Evolutionary conservation across 2,329 filamentous ascomycete species (phyloP), one percentile per base, ranked within the genome.

Genomic region (Coniochaeta sp.): DNA sequence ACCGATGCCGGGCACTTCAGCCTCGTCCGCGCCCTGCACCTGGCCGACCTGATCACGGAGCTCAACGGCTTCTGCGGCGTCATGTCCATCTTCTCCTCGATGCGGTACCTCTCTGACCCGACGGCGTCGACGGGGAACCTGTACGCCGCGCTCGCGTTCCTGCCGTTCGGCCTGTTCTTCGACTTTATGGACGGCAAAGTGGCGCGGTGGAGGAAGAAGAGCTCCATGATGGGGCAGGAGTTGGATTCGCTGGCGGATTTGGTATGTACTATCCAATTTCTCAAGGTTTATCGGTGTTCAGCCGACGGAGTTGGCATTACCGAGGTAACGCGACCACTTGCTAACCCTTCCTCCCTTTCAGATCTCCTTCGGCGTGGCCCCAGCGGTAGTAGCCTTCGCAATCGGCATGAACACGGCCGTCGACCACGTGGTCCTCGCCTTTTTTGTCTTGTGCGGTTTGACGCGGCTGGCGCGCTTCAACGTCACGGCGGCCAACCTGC

Each of bases 111-210:
- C 69, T 85, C 56, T 81, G n/a, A n/a, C n/a, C n/a, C 86, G 57
- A 78, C 86, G 8, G 66, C 77, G 53, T 74, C 86, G 51, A 75
- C 82, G 60, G 75, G 75, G 50, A 86, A 90, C 61, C 74, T 96
- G 51, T 97, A 89, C 81, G 73, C 85, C 30, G 91, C 94, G 2
- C 82, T 99, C 48, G 82, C 76, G 4, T 89, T 96, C 69, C 87
- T 97, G 70, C 92, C 92, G 0, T 89, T 96, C 54, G 91, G 91
- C 5, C 76, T 97, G 12, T 96, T 97, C 75, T 97, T 97, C 69
- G 94, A 99, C 70, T 95, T 96, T 66, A 90, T 97, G 79, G 94
- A 99, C 69, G 94, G 94, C 65, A 94, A 91, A 67, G 91, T 99
- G 52, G 94, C 94, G 57, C 80, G 94, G 58, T 97, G 94, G 94